phyloP scores from a whole-genome alignment of 805 yeast genomes.

The Nakazawaea sp. region DNA sequence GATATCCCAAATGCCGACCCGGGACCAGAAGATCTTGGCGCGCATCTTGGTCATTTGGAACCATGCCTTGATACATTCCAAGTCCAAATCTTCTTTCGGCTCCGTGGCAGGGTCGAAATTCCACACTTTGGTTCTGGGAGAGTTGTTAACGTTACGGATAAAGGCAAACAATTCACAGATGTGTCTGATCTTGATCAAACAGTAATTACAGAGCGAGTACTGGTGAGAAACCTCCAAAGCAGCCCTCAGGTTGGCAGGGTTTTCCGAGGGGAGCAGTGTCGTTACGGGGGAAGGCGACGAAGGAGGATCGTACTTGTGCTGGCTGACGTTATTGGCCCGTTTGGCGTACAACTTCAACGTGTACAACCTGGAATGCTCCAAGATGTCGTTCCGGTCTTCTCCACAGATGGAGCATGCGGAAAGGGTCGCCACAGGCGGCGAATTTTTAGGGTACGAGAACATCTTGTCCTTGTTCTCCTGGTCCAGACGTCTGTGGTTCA shows the following conservation, averaged over 20 bases:
- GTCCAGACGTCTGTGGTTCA: constrained; percentile 16
- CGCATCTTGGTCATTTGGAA: constrained; percentile 56
- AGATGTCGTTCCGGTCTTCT: constrained; percentile 60
- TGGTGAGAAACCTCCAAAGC: constrained; percentile 28
- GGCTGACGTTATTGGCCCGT: constrained; percentile 10
- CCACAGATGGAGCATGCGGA: constrained; percentile 83
- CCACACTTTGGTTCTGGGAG: constrained; percentile 43
- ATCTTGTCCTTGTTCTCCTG: constrained; percentile 24
- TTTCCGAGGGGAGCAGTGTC: constrained; percentile 4
- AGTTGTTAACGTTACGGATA: constrained; percentile 50
- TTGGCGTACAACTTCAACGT: constrained; percentile 43
- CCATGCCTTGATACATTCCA: constrained; percentile 42
- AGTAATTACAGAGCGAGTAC: constrained; percentile 75
- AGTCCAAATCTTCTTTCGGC: constrained; percentile 12
- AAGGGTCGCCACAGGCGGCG: constrained; percentile 68
- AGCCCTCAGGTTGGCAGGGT: constrained; percentile 14
- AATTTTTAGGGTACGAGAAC: constrained; percentile 35
- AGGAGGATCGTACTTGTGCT: constrained; percentile 12
- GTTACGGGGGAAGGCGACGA: constrained; percentile 7
- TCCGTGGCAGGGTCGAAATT: constrained; percentile 37
- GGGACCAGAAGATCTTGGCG: constrained; percentile 75
- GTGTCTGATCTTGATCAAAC: constrained; percentile 72
- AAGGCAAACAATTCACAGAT: constrained; percentile 80
- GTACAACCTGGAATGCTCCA: constrained; percentile 76
- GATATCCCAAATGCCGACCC: constrained; percentile 71